These are phyloP conservation scores for Pichia exigua DNA, from an alignment of 805 yeast species.

Conservation along the genomic window DNA sequence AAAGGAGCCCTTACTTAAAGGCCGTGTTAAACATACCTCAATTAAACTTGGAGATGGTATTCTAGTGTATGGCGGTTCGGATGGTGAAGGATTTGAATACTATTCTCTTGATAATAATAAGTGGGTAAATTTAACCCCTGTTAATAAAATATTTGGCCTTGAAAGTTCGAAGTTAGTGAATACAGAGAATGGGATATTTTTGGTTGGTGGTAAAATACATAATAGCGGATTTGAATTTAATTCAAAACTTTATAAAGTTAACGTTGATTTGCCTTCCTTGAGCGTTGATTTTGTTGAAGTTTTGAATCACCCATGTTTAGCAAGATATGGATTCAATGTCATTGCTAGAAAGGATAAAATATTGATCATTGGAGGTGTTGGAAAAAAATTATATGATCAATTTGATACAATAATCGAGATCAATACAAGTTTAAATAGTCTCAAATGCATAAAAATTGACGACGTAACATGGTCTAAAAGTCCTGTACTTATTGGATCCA, in stretches of 20 bases:
- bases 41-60: constrained; percentile 26
- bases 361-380: constrained; percentile 16
- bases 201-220: constrained; percentile 40
- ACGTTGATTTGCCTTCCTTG: constrained; percentile 7
- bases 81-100: constrained; percentile 11
- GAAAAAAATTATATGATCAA: constrained; percentile 27
- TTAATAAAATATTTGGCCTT: not conserved
- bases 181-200: constrained; percentile 28
- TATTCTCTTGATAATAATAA: constrained; percentile 15
- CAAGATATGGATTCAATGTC: constrained; percentile 43
- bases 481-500: constrained; percentile 51
- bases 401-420: constrained; percentile 30
- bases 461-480: constrained; percentile 32
- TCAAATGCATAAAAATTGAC: constrained; percentile 26
- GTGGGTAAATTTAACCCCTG: constrained; percentile 1
- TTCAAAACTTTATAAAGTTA: constrained; percentile 30
- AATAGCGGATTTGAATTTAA: constrained; percentile 20
- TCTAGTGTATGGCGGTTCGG: constrained; percentile 45
- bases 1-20: constrained; percentile 31
- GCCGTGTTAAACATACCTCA: constrained; percentile 47
- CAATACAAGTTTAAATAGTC: constrained; percentile 17
- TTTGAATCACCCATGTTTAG: constrained; percentile 27
- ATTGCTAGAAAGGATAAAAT: constrained; percentile 23
- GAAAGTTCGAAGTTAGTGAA: constrained; percentile 3
- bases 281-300: constrained; percentile 16